phyloP scores from a whole-genome alignment of 306 rosid genomes.

The Arachis hypogaea region DNA sequence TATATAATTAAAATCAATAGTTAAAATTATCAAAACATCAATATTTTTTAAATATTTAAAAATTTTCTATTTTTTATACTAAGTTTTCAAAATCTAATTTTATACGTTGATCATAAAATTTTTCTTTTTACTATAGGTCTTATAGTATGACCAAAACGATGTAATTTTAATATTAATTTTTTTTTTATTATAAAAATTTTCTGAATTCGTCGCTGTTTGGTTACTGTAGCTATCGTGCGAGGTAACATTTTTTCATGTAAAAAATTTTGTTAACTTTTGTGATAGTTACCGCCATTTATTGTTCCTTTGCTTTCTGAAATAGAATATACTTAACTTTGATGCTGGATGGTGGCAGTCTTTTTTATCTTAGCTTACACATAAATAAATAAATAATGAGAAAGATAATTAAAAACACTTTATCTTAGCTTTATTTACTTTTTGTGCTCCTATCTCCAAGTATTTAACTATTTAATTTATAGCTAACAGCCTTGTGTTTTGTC shows the following conservation, averaged over 20 bases:
- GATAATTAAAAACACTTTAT: neutral
- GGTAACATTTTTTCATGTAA: constrained; percentile 44
- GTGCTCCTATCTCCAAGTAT: constrained; percentile 2
- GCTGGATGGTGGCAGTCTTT: neutral
- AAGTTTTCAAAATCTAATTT: no score
- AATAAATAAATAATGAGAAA: neutral
- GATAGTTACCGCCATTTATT: constrained; percentile 7
- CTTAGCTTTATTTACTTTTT: constrained; percentile 27
- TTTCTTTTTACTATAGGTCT: no score
- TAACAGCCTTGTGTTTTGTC: constrained; percentile 2
- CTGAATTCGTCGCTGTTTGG: no score
- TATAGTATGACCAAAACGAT: no score
- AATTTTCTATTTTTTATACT: no score
- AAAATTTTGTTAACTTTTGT: constrained; percentile 30
- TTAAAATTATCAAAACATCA: no score
- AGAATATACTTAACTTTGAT: constrained; percentile 43
- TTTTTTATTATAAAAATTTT: no score
- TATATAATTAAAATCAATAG: no score
- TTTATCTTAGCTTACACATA: neutral
- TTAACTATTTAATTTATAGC: neutral
- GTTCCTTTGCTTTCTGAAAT: constrained; percentile 18
- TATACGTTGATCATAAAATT: no score
- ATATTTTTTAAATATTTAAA: no score
- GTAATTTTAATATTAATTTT: no score
- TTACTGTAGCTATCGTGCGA: constrained; percentile 43